A percentile compares a stretch with the other conserved stretches of the same genome.
Conservation (phyloP, 2,329 filamentous ascomycete genomes). For the Hymenoscyphus scutula region DNA sequence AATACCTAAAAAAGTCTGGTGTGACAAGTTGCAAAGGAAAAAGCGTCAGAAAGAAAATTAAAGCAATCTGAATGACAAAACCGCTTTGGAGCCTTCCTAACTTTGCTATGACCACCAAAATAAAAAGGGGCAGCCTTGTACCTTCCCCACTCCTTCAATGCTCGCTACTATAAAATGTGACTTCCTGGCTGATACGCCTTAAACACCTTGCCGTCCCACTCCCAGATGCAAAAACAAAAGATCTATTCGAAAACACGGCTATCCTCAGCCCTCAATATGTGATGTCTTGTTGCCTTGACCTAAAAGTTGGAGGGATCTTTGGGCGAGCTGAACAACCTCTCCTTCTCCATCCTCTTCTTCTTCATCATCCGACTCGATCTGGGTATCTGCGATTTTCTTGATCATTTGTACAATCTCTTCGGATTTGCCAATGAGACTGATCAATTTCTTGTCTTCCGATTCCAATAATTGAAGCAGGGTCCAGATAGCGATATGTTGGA, state of each 20-base stretch:
- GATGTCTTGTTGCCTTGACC: slow-evolving; percentile 73
- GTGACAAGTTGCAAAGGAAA: slow-evolving; percentile 32
- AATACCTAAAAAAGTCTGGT: slow-evolving; percentile 26
- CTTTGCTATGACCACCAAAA: not conserved
- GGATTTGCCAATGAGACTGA: slow-evolving; percentile 82
- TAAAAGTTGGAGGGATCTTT: slow-evolving; percentile 83
- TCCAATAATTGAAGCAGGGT: slow-evolving; percentile 93
- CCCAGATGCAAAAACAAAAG: slow-evolving; percentile 35
- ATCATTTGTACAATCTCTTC: slow-evolving; percentile 92
- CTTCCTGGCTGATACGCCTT: slow-evolving; percentile 33
- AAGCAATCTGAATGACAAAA: slow-evolving; percentile 22
- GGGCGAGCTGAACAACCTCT: slow-evolving; percentile 87
- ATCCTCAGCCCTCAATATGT: slow-evolving; percentile 71
- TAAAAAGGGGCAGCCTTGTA: slow-evolving; percentile 11
- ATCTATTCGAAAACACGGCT: slow-evolving; percentile 28
- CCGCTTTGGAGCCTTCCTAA: slow-evolving; percentile 6
- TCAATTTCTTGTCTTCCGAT: slow-evolving; percentile 87
- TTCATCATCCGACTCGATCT: slow-evolving; percentile 82
- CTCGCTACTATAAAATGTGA: slow-evolving; percentile 36
- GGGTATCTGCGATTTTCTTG: slow-evolving; percentile 83
- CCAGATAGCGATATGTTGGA: slow-evolving; percentile 99
- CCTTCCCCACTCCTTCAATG: slow-evolving; percentile 35
- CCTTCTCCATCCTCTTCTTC: slow-evolving; percentile 87
- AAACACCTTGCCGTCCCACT: slow-evolving; percentile 36
- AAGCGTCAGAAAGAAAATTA: slow-evolving; percentile 29